Evolutionary conservation across 257 asterid species (phyloP).

Genomic region (Linderniella brevidens): DNA sequence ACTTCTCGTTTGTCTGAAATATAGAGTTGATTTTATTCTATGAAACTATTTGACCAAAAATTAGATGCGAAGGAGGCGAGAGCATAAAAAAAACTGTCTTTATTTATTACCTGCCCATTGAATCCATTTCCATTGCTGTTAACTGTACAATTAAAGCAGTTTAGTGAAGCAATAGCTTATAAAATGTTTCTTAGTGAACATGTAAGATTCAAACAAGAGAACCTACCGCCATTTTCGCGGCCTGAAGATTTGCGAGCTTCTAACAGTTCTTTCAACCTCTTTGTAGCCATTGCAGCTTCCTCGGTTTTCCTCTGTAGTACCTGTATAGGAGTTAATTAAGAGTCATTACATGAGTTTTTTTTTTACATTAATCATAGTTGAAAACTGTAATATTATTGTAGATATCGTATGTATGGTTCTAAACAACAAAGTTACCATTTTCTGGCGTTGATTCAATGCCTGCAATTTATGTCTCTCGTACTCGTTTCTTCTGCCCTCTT

Average conservation of each 20-base stretch:
- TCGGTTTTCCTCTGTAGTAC: conserved; percentile 99
- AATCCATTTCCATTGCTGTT: conserved; percentile 57
- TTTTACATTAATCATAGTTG: background rate
- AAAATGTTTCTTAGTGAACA: no score
- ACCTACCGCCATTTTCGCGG: conserved; percentile 76
- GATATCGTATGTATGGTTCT: background rate
- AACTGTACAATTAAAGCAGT: conserved; percentile 29
- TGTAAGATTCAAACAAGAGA: conserved; percentile 4
- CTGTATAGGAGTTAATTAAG: conserved; percentile 30
- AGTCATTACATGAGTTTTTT: no score
- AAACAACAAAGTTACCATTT: conserved; percentile 40
- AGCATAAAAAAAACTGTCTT: background rate
- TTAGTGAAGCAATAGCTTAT: conserved; percentile 11
- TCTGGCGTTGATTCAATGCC: conserved; percentile 95
- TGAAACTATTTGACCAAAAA: no score
- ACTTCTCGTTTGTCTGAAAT: conserved; percentile 67
- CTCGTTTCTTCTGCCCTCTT: conserved; percentile 96
- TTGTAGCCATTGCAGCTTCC: conserved; percentile 99
- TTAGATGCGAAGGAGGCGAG: no score
- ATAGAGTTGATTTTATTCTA: background rate
- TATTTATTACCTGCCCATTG: conserved; percentile 49
- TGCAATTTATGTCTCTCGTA: conserved; percentile 92
- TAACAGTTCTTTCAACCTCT: conserved; percentile 88
- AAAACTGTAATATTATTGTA: background rate
- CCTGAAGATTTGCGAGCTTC: conserved; percentile 88